phyloP scores from a whole-genome alignment of 129 eudicot species.

The Artemisia annua region DNA sequence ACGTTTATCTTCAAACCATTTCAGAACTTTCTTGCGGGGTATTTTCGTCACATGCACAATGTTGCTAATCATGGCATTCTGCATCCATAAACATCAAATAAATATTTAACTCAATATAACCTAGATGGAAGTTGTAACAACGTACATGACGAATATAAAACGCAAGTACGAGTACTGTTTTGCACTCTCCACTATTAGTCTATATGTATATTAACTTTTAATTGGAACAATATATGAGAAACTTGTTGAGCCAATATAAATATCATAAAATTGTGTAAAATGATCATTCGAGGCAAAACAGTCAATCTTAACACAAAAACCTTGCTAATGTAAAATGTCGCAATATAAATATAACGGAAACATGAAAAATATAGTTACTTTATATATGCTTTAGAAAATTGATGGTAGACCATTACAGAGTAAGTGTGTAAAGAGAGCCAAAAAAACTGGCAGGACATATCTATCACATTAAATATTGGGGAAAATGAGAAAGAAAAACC shows the following conservation, averaged over 20 bases:
- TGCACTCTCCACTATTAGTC: slow-evolving; percentile 4
- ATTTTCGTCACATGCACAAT: slow-evolving; percentile 85
- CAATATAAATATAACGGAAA: neutral
- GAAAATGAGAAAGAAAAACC: no score
- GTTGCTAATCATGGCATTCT: slow-evolving; percentile 93
- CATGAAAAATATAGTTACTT: no score
- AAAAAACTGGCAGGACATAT: no score
- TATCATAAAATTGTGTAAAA: neutral
- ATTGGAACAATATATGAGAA: neutral
- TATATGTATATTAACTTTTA: neutral
- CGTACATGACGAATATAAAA: slow-evolving; percentile 8
- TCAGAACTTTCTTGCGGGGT: slow-evolving; percentile 76
- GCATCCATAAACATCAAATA: slow-evolving; percentile 22
- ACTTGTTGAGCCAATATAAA: slow-evolving; percentile 5
- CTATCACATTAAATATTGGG: neutral
- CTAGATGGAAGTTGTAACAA: neutral
- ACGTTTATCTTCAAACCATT: slow-evolving; percentile 97
- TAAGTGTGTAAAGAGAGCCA: no score
- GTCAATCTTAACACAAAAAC: neutral
- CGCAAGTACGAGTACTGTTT: slow-evolving; percentile 1
- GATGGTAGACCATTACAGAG: no score
- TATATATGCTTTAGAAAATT: no score
- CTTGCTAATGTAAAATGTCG: neutral
- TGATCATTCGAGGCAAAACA: neutral
- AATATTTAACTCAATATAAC: neutral